Base-by-base conservation (phyloP, 306 rosid genomes). In the Sicyos baderoa region DNA sequence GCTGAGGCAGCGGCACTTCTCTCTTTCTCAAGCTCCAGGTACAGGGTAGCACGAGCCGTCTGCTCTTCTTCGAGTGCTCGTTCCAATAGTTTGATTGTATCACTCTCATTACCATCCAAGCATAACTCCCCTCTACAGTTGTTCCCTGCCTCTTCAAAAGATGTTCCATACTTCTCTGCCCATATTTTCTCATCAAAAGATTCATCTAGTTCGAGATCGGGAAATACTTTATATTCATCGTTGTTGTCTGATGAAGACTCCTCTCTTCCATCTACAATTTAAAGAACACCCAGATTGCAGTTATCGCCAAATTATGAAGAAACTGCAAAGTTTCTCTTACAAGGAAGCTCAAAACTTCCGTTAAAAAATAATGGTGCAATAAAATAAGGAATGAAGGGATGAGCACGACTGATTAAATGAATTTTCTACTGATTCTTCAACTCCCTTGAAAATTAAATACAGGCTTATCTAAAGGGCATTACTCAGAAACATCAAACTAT, bases 11-110 rank as follows among this genome's bases (percentile, higher is more conserved):
- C 80, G 15, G 80, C 82, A 75, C 77, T 76, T 81, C 88, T 81
- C 76, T 84, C 88, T 68, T 84, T 79, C 84, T 84, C 88, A 19
- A 84, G 85, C 17, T 84, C 88, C 67, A 77, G 65, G 50, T 79
- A 78, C 18, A 84, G 71, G 55, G 82, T 72, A 63, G 76, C 55
- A 14, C 76, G 77, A 66, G 78, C 81, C 15, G 74, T 56, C 0
- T 72, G 70, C 79, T 81, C 85, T 81, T 81, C 82, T 73, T 84
- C 78, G 4, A 84, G 81, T 44, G 85, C 79, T 76, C 65, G 83
- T 69, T 81, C 82, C 77, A 81, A 68, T 42, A 67, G 59, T 58
- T 71, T 64, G 49, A 78, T 60, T 11, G 37, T 74, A 74, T 73
- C 76, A 71, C 60, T 81, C 54, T 81, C 77, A 71, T 66, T 67